Evolutionary conservation across 352 stramenopile genomes (phyloP).

Genomic region (Blastocystis sp.): DNA sequence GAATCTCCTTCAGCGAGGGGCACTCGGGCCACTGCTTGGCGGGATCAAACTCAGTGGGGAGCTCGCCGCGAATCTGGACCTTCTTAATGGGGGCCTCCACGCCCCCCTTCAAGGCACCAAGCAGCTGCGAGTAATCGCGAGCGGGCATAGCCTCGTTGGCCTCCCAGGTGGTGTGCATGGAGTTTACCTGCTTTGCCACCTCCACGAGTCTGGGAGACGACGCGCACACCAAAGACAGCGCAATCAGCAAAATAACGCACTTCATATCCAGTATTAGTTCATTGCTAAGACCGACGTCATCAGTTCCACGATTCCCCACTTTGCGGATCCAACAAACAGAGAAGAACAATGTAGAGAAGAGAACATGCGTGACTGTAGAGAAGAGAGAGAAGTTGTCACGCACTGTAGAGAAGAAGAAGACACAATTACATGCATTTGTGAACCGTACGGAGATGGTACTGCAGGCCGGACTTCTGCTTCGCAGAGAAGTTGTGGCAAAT

Average conservation of each 20-base stretch:
- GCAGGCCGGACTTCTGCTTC: constrained; percentile 51
- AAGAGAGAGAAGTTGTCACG: constrained; percentile 23
- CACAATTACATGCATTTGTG: constrained; percentile 24
- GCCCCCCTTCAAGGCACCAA: constrained; percentile 13
- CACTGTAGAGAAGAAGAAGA: constrained; percentile 56
- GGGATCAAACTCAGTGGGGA: constrained; percentile 10
- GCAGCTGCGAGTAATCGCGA: constrained; percentile 5
- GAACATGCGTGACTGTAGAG: constrained; percentile 52
- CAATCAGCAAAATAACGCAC: neutral
- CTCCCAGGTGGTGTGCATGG: constrained; percentile 27
- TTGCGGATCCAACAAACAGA: constrained; percentile 20
- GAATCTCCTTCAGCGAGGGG: constrained; percentile 50
- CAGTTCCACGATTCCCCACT: neutral
- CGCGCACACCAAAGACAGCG: neutral
- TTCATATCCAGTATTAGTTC: neutral
- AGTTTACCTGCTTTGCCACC: constrained; percentile 38
- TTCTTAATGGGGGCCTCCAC: neutral
- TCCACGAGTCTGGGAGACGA: constrained; percentile 15
- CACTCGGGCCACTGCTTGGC: constrained; percentile 20
- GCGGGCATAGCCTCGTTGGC: constrained; percentile 6
- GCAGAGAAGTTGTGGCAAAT: constrained; percentile 45
- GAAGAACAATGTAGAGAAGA: constrained; percentile 57
- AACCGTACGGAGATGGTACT: constrained; percentile 53
- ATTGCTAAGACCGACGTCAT: neutral
- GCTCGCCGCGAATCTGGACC: neutral